phyloP scores from a whole-genome alignment of 805 yeast genomes.

The Candida piceae region DNA sequence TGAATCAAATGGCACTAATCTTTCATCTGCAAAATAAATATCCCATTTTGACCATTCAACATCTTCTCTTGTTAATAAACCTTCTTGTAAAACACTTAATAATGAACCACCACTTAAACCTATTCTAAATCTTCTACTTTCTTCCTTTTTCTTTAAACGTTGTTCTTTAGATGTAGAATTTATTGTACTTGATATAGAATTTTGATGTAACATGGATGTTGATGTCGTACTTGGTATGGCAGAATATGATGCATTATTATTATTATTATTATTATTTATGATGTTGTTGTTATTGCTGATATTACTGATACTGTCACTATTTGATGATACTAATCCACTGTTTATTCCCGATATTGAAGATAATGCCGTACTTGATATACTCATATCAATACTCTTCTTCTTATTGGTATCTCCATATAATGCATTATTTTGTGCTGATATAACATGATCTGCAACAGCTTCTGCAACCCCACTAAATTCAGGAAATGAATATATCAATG shows the following conservation, averaged over 20 bases:
- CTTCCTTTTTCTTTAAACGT: slow-evolving; percentile 46
- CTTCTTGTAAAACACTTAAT: slow-evolving; percentile 80
- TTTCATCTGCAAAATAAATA: slow-evolving; percentile 92
- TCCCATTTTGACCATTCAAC: slow-evolving; percentile 95
- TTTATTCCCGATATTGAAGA: no score
- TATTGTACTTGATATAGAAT: no score
- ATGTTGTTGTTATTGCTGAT: no score
- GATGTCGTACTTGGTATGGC: no score
- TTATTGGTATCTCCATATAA: slow-evolving; percentile 33
- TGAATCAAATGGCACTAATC: slow-evolving; percentile 82
- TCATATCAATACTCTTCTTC: no score
- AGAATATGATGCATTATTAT: no score
- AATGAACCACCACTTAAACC: slow-evolving; percentile 94
- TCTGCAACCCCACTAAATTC: slow-evolving; percentile 89
- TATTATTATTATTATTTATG: no score
- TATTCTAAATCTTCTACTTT: slow-evolving; percentile 73
- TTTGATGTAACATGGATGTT: no score
- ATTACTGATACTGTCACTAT: no score
- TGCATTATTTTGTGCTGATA: slow-evolving; percentile 78
- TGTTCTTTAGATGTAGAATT: slow-evolving; percentile 25
- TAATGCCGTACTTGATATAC: no score
- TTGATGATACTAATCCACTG: no score
- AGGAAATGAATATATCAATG: slow-evolving; percentile 88
- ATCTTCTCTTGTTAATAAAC: slow-evolving; percentile 61
- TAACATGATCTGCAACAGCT: slow-evolving; percentile 93